phyloP scores from a whole-genome alignment of 495 filamentous ascomycete species.

The Pseudomonodictys pantanalensis region DNA sequence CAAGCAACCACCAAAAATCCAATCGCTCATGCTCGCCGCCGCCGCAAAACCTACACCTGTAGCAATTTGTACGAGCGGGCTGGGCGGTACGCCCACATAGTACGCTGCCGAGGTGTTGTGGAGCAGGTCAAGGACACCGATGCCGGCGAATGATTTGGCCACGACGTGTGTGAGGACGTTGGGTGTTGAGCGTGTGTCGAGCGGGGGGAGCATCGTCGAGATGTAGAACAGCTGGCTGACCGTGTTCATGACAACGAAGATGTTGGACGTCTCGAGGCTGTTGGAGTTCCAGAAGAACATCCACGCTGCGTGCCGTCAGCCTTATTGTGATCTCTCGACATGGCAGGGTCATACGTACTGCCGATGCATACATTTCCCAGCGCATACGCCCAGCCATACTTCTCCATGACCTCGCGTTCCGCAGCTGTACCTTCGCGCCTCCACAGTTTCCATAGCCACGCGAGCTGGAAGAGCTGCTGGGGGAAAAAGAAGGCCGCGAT shows the following conservation, averaged over 20 bases:
- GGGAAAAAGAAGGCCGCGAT: slow-evolving; percentile 56
- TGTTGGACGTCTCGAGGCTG: slow-evolving; percentile 46
- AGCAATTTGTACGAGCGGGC: slow-evolving; percentile 44
- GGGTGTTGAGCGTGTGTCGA: slow-evolving; percentile 46
- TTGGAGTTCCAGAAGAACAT: slow-evolving; percentile 56
- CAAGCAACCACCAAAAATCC: slow-evolving; percentile 54
- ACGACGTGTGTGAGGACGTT: slow-evolving; percentile 52
- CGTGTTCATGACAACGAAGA: slow-evolving; percentile 52
- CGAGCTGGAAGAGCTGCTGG: slow-evolving; percentile 53
- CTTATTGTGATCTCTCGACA: background rate
- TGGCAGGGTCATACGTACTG: slow-evolving; percentile 33
- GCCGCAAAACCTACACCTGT: slow-evolving; percentile 49
- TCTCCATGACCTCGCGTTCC: slow-evolving; percentile 43
- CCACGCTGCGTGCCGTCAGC: slow-evolving; percentile 42
- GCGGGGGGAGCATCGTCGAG: slow-evolving; percentile 42
- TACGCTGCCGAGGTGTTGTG: slow-evolving; percentile 53
- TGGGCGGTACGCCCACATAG: slow-evolving; percentile 45
- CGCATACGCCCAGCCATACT: slow-evolving; percentile 48
- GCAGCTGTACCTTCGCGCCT: slow-evolving; percentile 33
- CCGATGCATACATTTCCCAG: slow-evolving; percentile 54
- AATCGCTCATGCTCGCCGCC: slow-evolving; percentile 46
- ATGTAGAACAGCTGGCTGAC: slow-evolving; percentile 51
- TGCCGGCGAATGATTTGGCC: slow-evolving; percentile 53
- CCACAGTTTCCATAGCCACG: slow-evolving; percentile 51
- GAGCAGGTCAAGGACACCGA: slow-evolving; percentile 52